Percentiles rank a stretch among this genome's conserved stretches.
These are phyloP conservation scores for Fragosphaeria purpurea DNA, from an alignment of 2,329 filamentous ascomycete species.

Conservation along the genomic window DNA sequence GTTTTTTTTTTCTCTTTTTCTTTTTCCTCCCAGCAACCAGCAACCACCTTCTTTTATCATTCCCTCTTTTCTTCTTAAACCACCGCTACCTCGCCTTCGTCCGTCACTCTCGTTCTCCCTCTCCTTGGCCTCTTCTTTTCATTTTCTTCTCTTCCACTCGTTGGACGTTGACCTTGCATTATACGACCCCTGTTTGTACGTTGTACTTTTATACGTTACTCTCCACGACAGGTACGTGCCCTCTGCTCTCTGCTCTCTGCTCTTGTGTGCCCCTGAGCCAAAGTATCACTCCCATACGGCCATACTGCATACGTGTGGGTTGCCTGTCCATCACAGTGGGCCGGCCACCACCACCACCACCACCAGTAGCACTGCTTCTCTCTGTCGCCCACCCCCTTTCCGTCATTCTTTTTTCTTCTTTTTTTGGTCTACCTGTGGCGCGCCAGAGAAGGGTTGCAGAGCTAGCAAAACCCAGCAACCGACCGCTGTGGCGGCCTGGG, in stretches of 20 bases:
- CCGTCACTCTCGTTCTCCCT: background rate
- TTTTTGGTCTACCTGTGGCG: background rate
- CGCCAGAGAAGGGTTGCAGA: background rate
- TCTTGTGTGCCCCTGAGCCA: too few species aligned
- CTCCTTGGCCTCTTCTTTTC: background rate
- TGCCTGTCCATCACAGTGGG: conserved; percentile 8
- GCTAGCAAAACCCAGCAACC: too few species aligned
- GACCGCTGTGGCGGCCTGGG: too few species aligned
- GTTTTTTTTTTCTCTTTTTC: background rate
- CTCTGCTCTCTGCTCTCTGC: too few species aligned
- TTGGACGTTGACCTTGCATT: too few species aligned
- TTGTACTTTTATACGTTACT: too few species aligned
- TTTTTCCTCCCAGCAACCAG: background rate
- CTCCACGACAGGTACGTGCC: too few species aligned
- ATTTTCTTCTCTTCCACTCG: too few species aligned
- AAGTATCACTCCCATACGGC: too few species aligned
- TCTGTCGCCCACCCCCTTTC: background rate
- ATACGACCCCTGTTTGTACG: too few species aligned
- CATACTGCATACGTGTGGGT: too few species aligned
- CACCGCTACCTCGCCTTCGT: background rate
- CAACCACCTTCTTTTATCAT: background rate
- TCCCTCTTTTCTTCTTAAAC: background rate
- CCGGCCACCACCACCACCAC: background rate
- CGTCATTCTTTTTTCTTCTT: background rate
- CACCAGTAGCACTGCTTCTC: background rate